These are phyloP conservation scores for Fonsecaea monophora DNA, from an alignment of 2,329 filamentous ascomycete species.

Conservation along the genomic window DNA sequence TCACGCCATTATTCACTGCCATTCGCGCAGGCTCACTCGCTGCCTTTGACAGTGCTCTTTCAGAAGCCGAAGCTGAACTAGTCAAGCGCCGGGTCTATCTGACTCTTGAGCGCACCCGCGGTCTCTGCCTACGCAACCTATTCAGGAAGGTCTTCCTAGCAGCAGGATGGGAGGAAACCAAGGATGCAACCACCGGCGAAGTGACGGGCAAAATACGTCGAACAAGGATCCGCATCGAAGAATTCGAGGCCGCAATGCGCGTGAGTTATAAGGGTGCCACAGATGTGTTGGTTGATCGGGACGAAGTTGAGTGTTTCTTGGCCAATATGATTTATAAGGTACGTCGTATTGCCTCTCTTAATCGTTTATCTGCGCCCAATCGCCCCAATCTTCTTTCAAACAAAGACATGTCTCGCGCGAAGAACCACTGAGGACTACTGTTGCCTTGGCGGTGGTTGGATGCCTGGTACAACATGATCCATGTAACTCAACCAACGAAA, in stretches of 20 bases:
- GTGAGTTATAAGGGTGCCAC: slow-evolving; percentile 65
- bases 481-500: background rate
- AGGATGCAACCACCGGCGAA: slow-evolving; percentile 65
- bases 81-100: slow-evolving; percentile 93
- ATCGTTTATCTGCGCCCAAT: background rate
- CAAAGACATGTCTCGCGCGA: background rate
- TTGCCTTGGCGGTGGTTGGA: slow-evolving; percentile 28
- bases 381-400: background rate
- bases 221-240: slow-evolving; percentile 79
- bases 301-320: slow-evolving; percentile 94
- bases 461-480: slow-evolving; percentile 17
- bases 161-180: slow-evolving; percentile 79
- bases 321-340: slow-evolving; percentile 99
- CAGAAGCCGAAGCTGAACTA: slow-evolving; percentile 86
- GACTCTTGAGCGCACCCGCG: slow-evolving; percentile 87
- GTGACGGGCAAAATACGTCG: slow-evolving; percentile 56
- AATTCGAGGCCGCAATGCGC: slow-evolving; percentile 85
- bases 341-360: slow-evolving; percentile 43
- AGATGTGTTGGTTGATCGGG: slow-evolving; percentile 72
- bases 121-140: slow-evolving; percentile 89
- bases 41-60: slow-evolving; percentile 81
- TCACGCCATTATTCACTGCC: slow-evolving; percentile 76
- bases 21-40: slow-evolving; percentile 83
- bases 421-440: slow-evolving; percentile 1
- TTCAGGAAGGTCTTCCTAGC: slow-evolving; percentile 88